phyloP scores from a whole-genome alignment of 1,284 basidiomycete genomes.

The Melampsora larici-populina region DNA sequence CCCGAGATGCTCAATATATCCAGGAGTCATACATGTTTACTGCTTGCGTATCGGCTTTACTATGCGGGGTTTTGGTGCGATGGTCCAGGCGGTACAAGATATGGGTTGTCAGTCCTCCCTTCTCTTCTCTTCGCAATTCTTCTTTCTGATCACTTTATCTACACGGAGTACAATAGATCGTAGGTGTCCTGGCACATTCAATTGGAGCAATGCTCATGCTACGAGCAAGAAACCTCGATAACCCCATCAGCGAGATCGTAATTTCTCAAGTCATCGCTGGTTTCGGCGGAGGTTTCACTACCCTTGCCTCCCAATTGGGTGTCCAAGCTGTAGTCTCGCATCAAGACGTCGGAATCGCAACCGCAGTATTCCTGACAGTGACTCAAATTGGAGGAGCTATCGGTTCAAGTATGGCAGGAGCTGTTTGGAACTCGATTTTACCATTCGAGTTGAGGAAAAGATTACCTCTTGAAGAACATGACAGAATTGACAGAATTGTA shows the following conservation, averaged over 20 bases:
- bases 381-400: conserved; percentile 52
- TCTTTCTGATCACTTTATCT: neutral
- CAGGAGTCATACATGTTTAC: conserved; percentile 50
- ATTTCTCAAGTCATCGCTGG: conserved; percentile 47
- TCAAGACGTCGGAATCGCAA: conserved; percentile 50
- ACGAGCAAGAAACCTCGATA: conserved; percentile 48
- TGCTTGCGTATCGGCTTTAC: conserved; percentile 48
- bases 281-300: conserved; percentile 48
- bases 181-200: conserved; percentile 49
- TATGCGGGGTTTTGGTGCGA: conserved; percentile 48
- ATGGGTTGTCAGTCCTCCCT: conserved; percentile 46
- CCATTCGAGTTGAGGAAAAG: conserved; percentile 45
- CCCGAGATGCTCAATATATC: conserved; percentile 50
- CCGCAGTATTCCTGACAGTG: conserved; percentile 51
- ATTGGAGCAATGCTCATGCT: conserved; percentile 52
- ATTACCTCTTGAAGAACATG: conserved; percentile 44
- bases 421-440: conserved; percentile 50
- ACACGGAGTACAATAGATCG: conserved; percentile 2
- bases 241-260: conserved; percentile 49
- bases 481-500: conserved; percentile 48
- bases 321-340: conserved; percentile 49
- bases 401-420: conserved; percentile 50
- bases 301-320: conserved; percentile 49
- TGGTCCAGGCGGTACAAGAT: conserved; percentile 49
- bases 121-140: neutral